phyloP scores from a whole-genome alignment of 2,329 filamentous ascomycete species.

The Neonectria ditissima region DNA sequence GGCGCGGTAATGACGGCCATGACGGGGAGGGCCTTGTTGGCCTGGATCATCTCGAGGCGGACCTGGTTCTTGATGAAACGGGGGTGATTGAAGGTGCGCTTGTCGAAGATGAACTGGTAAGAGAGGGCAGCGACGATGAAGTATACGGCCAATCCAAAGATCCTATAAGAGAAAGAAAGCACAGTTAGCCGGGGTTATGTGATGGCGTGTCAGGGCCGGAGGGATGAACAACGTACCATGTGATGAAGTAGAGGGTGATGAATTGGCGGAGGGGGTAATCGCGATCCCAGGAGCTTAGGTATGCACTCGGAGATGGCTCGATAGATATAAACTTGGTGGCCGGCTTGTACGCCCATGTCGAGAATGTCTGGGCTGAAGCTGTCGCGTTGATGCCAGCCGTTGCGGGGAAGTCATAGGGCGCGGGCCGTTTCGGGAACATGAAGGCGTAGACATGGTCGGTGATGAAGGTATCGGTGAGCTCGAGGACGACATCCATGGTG shows the following conservation, averaged over 20 bases:
- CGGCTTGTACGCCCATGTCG: constrained; percentile 76
- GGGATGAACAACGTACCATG: constrained; percentile 72
- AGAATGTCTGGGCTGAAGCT: constrained; percentile 64
- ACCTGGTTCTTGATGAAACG: constrained; percentile 97
- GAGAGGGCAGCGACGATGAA: constrained; percentile 86
- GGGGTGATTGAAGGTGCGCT: constrained; percentile 87
- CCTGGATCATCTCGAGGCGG: constrained; percentile 84
- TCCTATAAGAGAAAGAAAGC: constrained; percentile 62
- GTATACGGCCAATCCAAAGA: constrained; percentile 88
- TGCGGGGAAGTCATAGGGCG: constrained; percentile 64
- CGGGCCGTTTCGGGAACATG: constrained; percentile 70
- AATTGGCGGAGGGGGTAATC: constrained; percentile 83
- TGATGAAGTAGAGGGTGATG: constrained; percentile 82
- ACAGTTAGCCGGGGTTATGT: background rate
- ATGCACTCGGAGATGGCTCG: constrained; percentile 80
- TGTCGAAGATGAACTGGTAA: constrained; percentile 92
- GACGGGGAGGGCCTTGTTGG: constrained; percentile 79
- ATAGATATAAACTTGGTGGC: constrained; percentile 77
- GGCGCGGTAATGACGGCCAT: constrained; percentile 87
- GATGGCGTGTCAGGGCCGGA: background rate
- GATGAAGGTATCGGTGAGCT: constrained; percentile 83
- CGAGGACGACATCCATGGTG: constrained; percentile 92
- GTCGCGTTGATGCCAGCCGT: constrained; percentile 62
- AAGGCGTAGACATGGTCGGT: constrained; percentile 84
- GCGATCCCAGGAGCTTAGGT: constrained; percentile 80